phyloP scores from a whole-genome alignment of 176 grass and related monocot genomes.

The Triticum monococcum region DNA sequence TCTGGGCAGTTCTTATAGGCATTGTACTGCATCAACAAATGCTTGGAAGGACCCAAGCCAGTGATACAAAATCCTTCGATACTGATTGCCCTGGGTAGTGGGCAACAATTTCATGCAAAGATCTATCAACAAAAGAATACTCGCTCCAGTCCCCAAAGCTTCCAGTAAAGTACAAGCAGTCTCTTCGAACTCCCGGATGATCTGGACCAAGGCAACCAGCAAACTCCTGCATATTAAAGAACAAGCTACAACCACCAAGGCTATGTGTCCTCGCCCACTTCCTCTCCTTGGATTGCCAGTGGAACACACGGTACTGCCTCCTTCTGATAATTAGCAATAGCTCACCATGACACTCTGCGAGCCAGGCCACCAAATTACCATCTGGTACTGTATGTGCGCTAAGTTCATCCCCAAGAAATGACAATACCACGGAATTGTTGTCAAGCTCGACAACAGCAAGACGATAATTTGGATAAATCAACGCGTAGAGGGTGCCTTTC shows the following conservation, averaged over 20 bases:
- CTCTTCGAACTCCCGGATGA: neutral
- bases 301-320: neutral
- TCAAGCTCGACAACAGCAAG: slow-evolving; percentile 30
- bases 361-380: neutral
- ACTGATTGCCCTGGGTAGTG: neutral
- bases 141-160: neutral
- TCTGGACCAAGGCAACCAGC: neutral
- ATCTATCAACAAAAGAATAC: neutral
- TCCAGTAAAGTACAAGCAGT: neutral
- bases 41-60: neutral
- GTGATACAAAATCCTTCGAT: neutral
- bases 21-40: neutral
- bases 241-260: neutral
- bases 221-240: neutral
- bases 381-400: neutral
- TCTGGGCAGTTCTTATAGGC: neutral
- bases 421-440: neutral
- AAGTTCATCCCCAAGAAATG: slow-evolving; percentile 11
- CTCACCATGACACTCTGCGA: neutral
- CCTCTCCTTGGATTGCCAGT: neutral
- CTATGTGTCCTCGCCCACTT: neutral
- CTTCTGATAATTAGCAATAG: neutral
- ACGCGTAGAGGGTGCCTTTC: slow-evolving; percentile 42
- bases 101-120: neutral
- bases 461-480: slow-evolving; percentile 22